Conservation (phyloP, 257 asterid genomes). For the Craterostigma plantagineum region DNA sequence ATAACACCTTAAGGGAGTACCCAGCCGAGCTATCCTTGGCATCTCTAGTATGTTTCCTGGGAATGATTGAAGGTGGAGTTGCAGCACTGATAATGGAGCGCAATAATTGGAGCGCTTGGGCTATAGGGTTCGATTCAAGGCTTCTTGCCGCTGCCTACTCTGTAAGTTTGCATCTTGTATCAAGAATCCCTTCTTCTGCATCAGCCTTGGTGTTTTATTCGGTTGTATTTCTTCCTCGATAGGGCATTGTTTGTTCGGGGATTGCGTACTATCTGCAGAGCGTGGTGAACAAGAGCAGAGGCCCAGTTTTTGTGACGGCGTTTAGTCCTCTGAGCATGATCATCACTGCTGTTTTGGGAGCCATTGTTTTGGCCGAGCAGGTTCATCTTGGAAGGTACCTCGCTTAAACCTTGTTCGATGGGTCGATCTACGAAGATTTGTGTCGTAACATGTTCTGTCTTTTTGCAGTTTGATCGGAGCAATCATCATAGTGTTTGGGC, state of each 20-base stretch:
- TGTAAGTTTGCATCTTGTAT: slow-evolving; percentile 16
- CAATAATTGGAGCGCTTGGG: slow-evolving; percentile 43
- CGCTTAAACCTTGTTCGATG: too few species aligned
- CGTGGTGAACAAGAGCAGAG: slow-evolving; percentile 49
- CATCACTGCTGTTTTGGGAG: slow-evolving; percentile 65
- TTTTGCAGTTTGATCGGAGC: slow-evolving; percentile 82
- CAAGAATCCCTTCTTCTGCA: background rate
- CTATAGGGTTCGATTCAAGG: slow-evolving; percentile 60
- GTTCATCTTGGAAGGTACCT: slow-evolving; percentile 82
- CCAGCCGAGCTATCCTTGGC: slow-evolving; percentile 72
- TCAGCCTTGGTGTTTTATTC: background rate
- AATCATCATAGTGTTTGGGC: slow-evolving; percentile 48
- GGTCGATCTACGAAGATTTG: too few species aligned
- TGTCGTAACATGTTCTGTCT: too few species aligned
- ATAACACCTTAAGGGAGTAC: slow-evolving; percentile 52
- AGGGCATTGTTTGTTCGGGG: slow-evolving; percentile 89
- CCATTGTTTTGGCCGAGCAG: slow-evolving; percentile 52
- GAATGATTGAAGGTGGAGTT: slow-evolving; percentile 55
- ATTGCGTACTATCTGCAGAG: slow-evolving; percentile 78
- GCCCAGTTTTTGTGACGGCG: slow-evolving; percentile 91
- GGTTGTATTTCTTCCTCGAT: background rate
- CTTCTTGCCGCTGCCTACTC: slow-evolving; percentile 73
- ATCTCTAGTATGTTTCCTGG: slow-evolving; percentile 42
- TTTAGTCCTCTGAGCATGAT: slow-evolving; percentile 84
- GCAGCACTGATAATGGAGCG: slow-evolving; percentile 64